Evolutionary conservation across 2,329 filamentous ascomycete species (phyloP).

Genomic region (Ceratocystis ficicola): DNA sequence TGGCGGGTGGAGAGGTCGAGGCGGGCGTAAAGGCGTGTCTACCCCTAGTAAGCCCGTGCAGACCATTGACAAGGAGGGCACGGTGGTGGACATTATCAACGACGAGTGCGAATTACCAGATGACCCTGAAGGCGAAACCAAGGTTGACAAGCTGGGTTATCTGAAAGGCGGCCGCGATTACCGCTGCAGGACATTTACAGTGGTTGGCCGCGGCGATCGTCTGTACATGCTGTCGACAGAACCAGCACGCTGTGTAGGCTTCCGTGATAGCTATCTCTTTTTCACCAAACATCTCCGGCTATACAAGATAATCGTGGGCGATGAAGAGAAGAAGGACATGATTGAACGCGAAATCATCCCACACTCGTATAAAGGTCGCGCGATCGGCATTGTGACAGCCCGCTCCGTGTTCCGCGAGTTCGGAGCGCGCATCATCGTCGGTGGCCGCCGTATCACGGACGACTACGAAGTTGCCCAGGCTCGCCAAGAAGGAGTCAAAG

Average conservation of each 20-base stretch:
- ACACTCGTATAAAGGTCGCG: slow-evolving; percentile 94
- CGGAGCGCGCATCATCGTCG: slow-evolving; percentile 84
- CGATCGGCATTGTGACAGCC: slow-evolving; percentile 92
- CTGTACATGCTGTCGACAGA: slow-evolving; percentile 99
- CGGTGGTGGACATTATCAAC: slow-evolving; percentile 75
- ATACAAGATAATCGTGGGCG: slow-evolving; percentile 95
- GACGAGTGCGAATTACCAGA: slow-evolving; percentile 85
- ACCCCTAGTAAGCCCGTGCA: slow-evolving; percentile 69
- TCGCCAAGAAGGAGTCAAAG: slow-evolving; percentile 62
- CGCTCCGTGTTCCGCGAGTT: slow-evolving; percentile 96
- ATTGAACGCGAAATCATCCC: slow-evolving; percentile 93
- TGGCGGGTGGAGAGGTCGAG: slow-evolving; percentile 58
- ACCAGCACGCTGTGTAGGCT: slow-evolving; percentile 89
- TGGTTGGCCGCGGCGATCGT: slow-evolving; percentile 67
- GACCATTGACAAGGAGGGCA: slow-evolving; percentile 86
- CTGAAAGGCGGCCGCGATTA: slow-evolving; percentile 80
- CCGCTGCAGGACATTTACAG: slow-evolving; percentile 86
- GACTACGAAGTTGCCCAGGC: slow-evolving; percentile 77
- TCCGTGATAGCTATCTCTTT: slow-evolving; percentile 95
- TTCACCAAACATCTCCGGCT: slow-evolving; percentile 96
- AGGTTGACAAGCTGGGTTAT: slow-evolving; percentile 81
- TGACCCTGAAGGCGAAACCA: slow-evolving; percentile 77
- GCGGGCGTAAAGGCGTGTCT: slow-evolving; percentile 54
- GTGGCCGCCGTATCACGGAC: slow-evolving; percentile 71
- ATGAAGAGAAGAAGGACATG: slow-evolving; percentile 92